Percentiles rank a stretch among this genome's conserved stretches.
Conservation (phyloP, 2,329 filamentous ascomycete species). For the Harringtonia aguacate region DNA sequence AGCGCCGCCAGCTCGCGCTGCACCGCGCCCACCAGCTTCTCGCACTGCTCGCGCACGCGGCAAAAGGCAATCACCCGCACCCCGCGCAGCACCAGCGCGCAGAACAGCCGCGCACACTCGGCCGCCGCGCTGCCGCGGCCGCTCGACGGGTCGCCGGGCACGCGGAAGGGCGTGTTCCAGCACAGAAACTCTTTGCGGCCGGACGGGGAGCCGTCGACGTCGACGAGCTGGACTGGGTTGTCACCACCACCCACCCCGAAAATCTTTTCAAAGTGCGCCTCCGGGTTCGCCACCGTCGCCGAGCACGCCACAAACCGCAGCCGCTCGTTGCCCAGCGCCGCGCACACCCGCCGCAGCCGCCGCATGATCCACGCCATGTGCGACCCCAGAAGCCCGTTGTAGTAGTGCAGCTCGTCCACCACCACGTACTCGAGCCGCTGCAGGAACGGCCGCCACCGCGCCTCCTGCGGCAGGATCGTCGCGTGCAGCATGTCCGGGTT, state of each 20-base stretch:
- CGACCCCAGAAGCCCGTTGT: constrained; percentile 88
- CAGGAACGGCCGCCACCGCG: constrained; percentile 79
- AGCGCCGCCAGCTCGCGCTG: constrained; percentile 65
- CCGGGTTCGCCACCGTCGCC: constrained; percentile 87
- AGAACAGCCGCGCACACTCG: constrained; percentile 86
- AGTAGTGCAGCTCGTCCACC: constrained; percentile 86
- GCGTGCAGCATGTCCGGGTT: constrained; percentile 98
- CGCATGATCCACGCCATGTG: constrained; percentile 95
- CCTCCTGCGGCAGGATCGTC: constrained; percentile 85
- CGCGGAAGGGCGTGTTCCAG: constrained; percentile 95
- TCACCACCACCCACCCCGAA: constrained; percentile 59
- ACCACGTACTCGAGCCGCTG: constrained; percentile 84
- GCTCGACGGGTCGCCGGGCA: constrained; percentile 75
- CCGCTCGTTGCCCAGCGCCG: constrained; percentile 73
- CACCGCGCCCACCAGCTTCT: constrained; percentile 70
- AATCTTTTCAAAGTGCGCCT: constrained; percentile 86
- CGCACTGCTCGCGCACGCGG: constrained; percentile 76
- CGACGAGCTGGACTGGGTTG: constrained; percentile 59
- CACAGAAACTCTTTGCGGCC: constrained; percentile 91
- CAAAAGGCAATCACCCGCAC: constrained; percentile 92
- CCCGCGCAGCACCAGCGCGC: constrained; percentile 76
- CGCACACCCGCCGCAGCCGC: constrained; percentile 74
- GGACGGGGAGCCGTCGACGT: constrained; percentile 87
- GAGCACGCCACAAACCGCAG: constrained; percentile 94
- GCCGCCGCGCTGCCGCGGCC: constrained; percentile 73